These are phyloP conservation scores for Cladosporium cucumerinum DNA, from an alignment of 2,329 filamentous ascomycete genomes.

Conservation along the genomic window DNA sequence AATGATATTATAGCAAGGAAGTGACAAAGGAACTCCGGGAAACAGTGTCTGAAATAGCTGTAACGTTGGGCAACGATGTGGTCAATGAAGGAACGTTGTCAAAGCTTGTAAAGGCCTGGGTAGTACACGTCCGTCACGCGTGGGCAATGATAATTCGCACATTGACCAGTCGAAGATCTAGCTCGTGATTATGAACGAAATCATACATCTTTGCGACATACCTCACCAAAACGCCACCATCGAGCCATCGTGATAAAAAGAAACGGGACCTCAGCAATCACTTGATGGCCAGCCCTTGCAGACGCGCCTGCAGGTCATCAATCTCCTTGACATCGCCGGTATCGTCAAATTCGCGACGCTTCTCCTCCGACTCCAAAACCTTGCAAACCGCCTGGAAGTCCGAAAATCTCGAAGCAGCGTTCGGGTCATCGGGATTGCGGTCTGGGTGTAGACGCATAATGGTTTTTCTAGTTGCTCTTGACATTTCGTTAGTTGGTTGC, in stretches of 20 bases:
- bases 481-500: neutral
- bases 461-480: slow-evolving; percentile 18
- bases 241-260: neutral
- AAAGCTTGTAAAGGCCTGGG: neutral
- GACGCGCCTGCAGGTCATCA: neutral
- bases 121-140: neutral
- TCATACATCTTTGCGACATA: neutral
- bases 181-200: neutral
- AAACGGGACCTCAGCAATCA: neutral
- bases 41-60: neutral
- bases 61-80: neutral
- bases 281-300: neutral
- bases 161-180: neutral
- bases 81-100: neutral
- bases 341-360: slow-evolving; percentile 17
- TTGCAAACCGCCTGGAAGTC: slow-evolving; percentile 17
- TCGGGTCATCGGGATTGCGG: slow-evolving; percentile 16
- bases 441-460: slow-evolving; percentile 18
- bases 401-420: slow-evolving; percentile 18
- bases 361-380: slow-evolving; percentile 18
- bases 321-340: slow-evolving; percentile 14
- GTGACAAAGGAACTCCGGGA: neutral
- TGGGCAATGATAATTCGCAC: neutral
- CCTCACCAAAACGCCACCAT: neutral
- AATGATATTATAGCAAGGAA: neutral